Conservation (phyloP, 2,329 filamentous ascomycete species). For the Myotisia sp. region DNA sequence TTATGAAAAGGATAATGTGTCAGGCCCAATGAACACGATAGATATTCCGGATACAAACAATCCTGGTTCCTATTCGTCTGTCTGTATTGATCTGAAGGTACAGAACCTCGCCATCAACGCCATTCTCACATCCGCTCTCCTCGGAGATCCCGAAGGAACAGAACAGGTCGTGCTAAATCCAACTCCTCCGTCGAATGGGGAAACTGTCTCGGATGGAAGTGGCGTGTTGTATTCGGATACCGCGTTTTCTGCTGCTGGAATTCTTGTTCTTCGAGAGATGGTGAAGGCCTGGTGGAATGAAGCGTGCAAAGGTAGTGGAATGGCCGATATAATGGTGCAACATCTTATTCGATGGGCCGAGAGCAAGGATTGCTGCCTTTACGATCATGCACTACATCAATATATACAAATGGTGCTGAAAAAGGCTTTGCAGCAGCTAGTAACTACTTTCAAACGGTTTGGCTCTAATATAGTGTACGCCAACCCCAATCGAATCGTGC, state of each 20-base stretch:
- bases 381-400: conserved; percentile 85
- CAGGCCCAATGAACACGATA: conserved; percentile 68
- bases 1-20: conserved; percentile 82
- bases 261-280: conserved; percentile 89
- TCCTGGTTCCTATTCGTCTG: conserved; percentile 83
- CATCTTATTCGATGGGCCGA: conserved; percentile 97
- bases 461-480: conserved; percentile 95
- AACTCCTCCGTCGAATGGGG: conserved; percentile 44
- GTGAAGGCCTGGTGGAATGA: conserved; percentile 98
- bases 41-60: conserved; percentile 90
- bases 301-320: conserved; percentile 73
- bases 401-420: conserved; percentile 98
- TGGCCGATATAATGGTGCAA: conserved; percentile 96
- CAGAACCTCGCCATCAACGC: conserved; percentile 96
- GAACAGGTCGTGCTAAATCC: conserved; percentile 79
- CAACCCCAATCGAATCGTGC: conserved; percentile 69
- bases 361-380: conserved; percentile 82
- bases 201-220: conserved; percentile 45
- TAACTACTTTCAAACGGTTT: conserved; percentile 89
- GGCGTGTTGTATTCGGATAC: conserved; percentile 70
- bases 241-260: conserved; percentile 82
- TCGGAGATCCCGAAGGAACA: conserved; percentile 87
- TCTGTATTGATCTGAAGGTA: conserved; percentile 89
- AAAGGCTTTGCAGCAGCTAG: conserved; percentile 91
- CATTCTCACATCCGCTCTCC: conserved; percentile 85